Evolutionary conservation across 2,329 filamentous ascomycete species (phyloP).

Genomic region (Dactylonectria estremocensis): DNA sequence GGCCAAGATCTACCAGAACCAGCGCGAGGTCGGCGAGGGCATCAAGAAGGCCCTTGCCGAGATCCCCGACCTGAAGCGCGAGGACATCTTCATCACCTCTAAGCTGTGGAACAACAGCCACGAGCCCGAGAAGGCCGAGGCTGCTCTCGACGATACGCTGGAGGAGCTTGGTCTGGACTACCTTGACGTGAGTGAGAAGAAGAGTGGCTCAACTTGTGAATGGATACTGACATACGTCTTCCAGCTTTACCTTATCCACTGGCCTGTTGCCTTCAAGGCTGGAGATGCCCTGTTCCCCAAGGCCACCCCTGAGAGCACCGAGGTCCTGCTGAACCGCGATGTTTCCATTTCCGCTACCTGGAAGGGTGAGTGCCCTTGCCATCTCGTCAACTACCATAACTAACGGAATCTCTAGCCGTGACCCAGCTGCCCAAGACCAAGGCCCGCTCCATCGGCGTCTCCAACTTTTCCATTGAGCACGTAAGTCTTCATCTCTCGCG

Average conservation of each 20-base stretch:
- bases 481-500: constrained; percentile 43
- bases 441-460: constrained; percentile 78
- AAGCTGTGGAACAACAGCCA: constrained; percentile 76
- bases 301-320: constrained; percentile 48
- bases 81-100: constrained; percentile 75
- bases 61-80: constrained; percentile 67
- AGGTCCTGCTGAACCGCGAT: constrained; percentile 60
- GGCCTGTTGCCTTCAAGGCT: constrained; percentile 66
- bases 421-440: constrained; percentile 73
- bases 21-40: constrained; percentile 70
- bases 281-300: constrained; percentile 63
- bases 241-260: constrained; percentile 74
- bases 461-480: constrained; percentile 78
- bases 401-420: constrained; percentile 53
- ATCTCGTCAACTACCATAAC: not conserved
- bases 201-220: not conserved
- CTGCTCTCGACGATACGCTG: constrained; percentile 70
- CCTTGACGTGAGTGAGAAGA: constrained; percentile 63
- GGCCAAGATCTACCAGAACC: constrained; percentile 75
- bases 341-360: constrained; percentile 62
- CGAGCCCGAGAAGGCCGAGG: constrained; percentile 71
- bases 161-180: constrained; percentile 71
- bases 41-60: constrained; percentile 64
- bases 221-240: not conserved
- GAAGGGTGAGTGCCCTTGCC: constrained; percentile 53